Percentiles rank a stretch among this genome's conserved stretches.
These are phyloP conservation scores for Nicotiana undulata DNA, from an alignment of 257 asterid species.

Conservation along the genomic window DNA sequence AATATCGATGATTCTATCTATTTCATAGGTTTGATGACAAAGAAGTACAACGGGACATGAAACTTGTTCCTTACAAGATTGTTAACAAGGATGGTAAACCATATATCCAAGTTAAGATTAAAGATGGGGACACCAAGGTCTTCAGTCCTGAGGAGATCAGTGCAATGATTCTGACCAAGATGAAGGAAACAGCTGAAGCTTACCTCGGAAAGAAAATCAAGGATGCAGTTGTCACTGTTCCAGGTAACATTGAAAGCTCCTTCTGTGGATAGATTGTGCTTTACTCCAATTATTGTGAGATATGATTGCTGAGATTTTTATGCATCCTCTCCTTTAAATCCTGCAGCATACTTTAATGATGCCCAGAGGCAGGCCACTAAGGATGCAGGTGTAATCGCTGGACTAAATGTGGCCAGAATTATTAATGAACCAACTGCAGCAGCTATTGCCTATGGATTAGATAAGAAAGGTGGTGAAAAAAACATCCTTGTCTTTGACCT, in stretches of 20 bases:
- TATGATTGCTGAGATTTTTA: too few relatives aligned
- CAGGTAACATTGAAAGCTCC: neutral
- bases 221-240: slow-evolving; percentile 11
- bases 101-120: slow-evolving; percentile 7
- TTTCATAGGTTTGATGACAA: slow-evolving; percentile 1
- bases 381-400: slow-evolving; percentile 7
- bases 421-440: slow-evolving; percentile 7
- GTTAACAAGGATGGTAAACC: slow-evolving; percentile 15
- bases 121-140: slow-evolving; percentile 6
- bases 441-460: slow-evolving; percentile 7
- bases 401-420: slow-evolving; percentile 2
- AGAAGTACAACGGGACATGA: slow-evolving; percentile 2
- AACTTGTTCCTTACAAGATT: slow-evolving; percentile 5
- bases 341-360: slow-evolving; percentile 7
- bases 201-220: slow-evolving; percentile 9
- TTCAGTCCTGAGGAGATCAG: slow-evolving; percentile 14
- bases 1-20: neutral
- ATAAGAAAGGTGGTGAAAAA: slow-evolving; percentile 1
- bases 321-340: neutral
- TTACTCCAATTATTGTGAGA: neutral
- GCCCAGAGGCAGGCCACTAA: slow-evolving; percentile 10
- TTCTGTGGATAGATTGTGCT: neutral
- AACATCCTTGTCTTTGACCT: slow-evolving; percentile 12
- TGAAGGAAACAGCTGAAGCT: slow-evolving; percentile 13
- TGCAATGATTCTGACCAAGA: slow-evolving; percentile 5